Evolutionary conservation across 345 rosid genomes (phyloP).

Genomic region (Turritis glabra): DNA sequence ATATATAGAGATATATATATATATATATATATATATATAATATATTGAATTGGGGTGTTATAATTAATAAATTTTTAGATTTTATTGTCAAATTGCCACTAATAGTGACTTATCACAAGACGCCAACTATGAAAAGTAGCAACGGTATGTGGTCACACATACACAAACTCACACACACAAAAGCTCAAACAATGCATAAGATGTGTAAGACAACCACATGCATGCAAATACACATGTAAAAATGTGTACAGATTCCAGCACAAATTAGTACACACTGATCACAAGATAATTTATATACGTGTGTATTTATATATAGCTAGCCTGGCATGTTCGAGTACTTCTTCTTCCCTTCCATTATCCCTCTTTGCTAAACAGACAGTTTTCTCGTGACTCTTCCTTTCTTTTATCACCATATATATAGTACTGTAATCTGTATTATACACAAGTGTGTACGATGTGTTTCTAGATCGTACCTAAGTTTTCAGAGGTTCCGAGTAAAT

Average conservation of each 20-base stretch:
- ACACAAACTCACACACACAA: constrained; percentile 16
- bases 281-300: constrained; percentile 10
- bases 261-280: constrained; percentile 24
- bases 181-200: constrained; percentile 19
- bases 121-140: constrained; percentile 29
- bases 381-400: constrained; percentile 38
- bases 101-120: constrained; percentile 33
- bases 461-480: constrained; percentile 6
- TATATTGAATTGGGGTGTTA: neutral
- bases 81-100: constrained; percentile 13
- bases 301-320: neutral
- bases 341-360: constrained; percentile 11
- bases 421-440: constrained; percentile 1
- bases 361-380: constrained; percentile 5
- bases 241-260: constrained; percentile 35
- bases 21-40: neutral
- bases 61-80: neutral
- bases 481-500: neutral
- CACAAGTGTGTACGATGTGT: constrained; percentile 12
- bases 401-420: constrained; percentile 13
- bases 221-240: constrained; percentile 35
- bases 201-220: constrained; percentile 41
- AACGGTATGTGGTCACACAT: constrained; percentile 34
- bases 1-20: neutral
- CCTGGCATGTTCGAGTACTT: constrained; percentile 17